Evolutionary conservation across 1,284 basidiomycete genomes (phyloP), one percentile per base, ranked within the genome.

Genomic region (Omphalotus olearius): DNA sequence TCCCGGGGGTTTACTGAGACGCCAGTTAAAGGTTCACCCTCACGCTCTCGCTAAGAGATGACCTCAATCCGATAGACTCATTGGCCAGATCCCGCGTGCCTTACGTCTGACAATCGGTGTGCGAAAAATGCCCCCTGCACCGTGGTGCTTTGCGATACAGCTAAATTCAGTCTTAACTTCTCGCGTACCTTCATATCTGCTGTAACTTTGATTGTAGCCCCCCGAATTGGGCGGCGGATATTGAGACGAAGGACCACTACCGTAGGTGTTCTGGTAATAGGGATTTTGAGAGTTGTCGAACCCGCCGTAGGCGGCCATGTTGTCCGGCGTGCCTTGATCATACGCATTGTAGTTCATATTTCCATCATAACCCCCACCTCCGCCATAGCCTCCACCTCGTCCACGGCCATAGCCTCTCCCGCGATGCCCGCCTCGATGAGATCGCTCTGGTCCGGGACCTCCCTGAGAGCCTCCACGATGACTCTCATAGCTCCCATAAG

Each of bases 161-260:
- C 56, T 49, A 42, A 49, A 48, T 74, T 74, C 63, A 79, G 70
- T 75, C 77, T 80, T 66, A 79, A 76, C 65, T 72, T 78, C 75
- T 72, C 84, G 86, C 87, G 86, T 79, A 90, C 87, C 87, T 90
- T 88, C 85, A 71, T 69, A 79, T 73, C 78, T 79, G 64, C 18
- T 68, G 66, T 79, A 83, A 56, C 71, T 79, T 70, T 83, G 80
- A 67, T 71, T 69, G 61, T 72, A 75, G 52, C 73, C 74, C 52
- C 72, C 69, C 65, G 69, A 64, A 33, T 33, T 33, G 30, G 30
- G 7, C 2, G 30, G 30, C 30, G 30, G 30, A 63, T 69, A 69
- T 54, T 73, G 69, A 59, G 76, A 64, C 53, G 73, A 65, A 45
- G 69, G 66, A 60, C 68, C 65, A 65, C 67, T 74, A 59, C 72